A percentile compares a stretch with the other conserved stretches of the same genome.
Conservation (phyloP, 2,329 filamentous ascomycete species). For the Talaromyces sp. region DNA sequence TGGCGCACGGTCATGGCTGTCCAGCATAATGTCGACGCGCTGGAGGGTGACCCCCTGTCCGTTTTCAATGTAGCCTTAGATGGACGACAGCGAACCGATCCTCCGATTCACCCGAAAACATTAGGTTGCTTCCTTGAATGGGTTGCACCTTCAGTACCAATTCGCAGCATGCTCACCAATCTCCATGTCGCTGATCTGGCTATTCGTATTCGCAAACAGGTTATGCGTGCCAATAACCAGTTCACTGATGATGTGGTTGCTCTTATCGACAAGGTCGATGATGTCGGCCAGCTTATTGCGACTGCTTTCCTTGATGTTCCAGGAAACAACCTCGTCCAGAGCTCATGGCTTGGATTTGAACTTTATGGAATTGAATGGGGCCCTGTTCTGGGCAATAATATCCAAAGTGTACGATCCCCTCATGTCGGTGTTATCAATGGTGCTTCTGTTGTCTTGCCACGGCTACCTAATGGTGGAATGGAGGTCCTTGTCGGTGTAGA, state of each 20-base stretch:
- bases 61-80: slow-evolving; percentile 45
- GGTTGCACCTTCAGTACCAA: slow-evolving; percentile 26
- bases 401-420: slow-evolving; percentile 36
- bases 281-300: slow-evolving; percentile 35
- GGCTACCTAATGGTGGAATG: slow-evolving; percentile 36
- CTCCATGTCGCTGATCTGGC: slow-evolving; percentile 39
- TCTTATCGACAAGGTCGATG: slow-evolving; percentile 35
- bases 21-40: slow-evolving; percentile 33
- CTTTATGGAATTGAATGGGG: slow-evolving; percentile 41
- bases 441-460: slow-evolving; percentile 34
- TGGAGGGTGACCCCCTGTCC: slow-evolving; percentile 37
- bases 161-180: slow-evolving; percentile 33
- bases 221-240: slow-evolving; percentile 34
- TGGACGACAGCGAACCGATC: slow-evolving; percentile 39
- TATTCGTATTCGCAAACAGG: slow-evolving; percentile 35
- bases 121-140: slow-evolving; percentile 47
- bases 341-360: slow-evolving; percentile 38
- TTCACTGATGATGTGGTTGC: slow-evolving; percentile 33
- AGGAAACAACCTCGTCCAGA: slow-evolving; percentile 37
- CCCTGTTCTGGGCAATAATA: slow-evolving; percentile 27
- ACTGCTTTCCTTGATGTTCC: slow-evolving; percentile 42
- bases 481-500: slow-evolving; percentile 41
- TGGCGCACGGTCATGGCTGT: slow-evolving; percentile 35
- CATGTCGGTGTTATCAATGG: slow-evolving; percentile 39
- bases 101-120: slow-evolving; percentile 38